Evolutionary conservation across 345 rosid genomes (phyloP), one percentile per base, ranked within the genome.

Genomic region (Rubroshorea leprosula): DNA sequence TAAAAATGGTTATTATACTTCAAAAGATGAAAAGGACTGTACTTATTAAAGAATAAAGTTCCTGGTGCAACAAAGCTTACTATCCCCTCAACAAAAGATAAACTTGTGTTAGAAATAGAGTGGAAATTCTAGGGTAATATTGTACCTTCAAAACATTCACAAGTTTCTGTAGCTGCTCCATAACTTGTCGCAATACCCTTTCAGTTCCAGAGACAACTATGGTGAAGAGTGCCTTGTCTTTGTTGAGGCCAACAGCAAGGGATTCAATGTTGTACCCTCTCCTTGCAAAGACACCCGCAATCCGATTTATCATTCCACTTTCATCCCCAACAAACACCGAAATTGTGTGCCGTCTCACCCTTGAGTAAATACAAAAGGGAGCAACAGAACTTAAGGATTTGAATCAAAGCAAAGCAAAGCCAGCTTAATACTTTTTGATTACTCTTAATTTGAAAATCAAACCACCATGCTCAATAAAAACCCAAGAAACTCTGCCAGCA

Each of bases 251-350:
- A 61, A 93, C 99, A 59, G 97, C 99, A 23, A 93, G 96, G 15
- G 96, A 84, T 78, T 93, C 99, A 9, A 89, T 93, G 68, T 93
- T 93, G 71, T 81, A 93, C 15, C 97, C 99, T 62, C 99, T 79
- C 72, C 97, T 81, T 0, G 96, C 94, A 70, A 93, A 93, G 2
- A 93, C 99, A 47, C 97, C 99, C 0, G 99, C 97, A 53, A 93
- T 93, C 74, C 97, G 74, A 41, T 93, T 93, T 59, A 93, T 89
- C 83, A 93, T 93, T 44, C 99, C 99, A 64, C 97, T 89, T 63
- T 93, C 99, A 58, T 93, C 97, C 51, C 99, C 99, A 53, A 93
- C 99, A 67, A 86, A 89, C 23, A 93, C 96, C 0, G 97, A 93
- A 26, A 93, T 80, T 0, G 97, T 83, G 71, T 92, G 96, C 65